Conservation (phyloP, 1,139 yeast species). For the Chernovozyma sophiae-reginae region DNA sequence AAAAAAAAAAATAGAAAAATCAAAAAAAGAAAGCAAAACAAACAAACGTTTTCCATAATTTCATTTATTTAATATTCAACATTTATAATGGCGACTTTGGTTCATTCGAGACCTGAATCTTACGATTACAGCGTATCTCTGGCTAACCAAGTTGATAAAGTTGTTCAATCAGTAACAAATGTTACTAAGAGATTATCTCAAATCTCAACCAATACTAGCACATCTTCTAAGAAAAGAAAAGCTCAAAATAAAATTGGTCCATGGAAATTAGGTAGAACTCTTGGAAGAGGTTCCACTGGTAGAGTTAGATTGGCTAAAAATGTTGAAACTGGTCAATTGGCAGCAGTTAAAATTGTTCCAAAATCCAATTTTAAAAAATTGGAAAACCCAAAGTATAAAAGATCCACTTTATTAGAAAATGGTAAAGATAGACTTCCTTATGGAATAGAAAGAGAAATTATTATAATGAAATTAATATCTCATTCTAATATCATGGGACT, state of each 20-base stretch:
- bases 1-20: too few relatives aligned
- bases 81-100: slow-evolving; percentile 22
- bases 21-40: too few relatives aligned
- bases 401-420: slow-evolving; percentile 29
- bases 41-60: background rate
- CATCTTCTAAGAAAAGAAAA: slow-evolving; percentile 47
- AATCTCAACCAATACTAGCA: slow-evolving; percentile 52
- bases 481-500: slow-evolving; percentile 95
- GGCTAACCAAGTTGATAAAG: slow-evolving; percentile 37
- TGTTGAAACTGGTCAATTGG: slow-evolving; percentile 76
- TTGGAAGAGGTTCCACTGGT: slow-evolving; percentile 95
- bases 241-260: slow-evolving; percentile 85
- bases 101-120: slow-evolving; percentile 18
- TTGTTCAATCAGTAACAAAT: slow-evolving; percentile 53
- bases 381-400: slow-evolving; percentile 46
- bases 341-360: slow-evolving; percentile 96
- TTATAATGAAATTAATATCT: slow-evolving; percentile 83
- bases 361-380: slow-evolving; percentile 62
- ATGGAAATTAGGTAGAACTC: slow-evolving; percentile 91
- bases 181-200: slow-evolving; percentile 64
- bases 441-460: slow-evolving; percentile 95
- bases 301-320: slow-evolving; percentile 90
- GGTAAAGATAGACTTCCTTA: slow-evolving; percentile 70
- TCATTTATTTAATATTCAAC: background rate
- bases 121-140: slow-evolving; percentile 14